Evolutionary conservation across 1,139 yeast genomes (phyloP).

Genomic region (Protomyces inundatus): DNA sequence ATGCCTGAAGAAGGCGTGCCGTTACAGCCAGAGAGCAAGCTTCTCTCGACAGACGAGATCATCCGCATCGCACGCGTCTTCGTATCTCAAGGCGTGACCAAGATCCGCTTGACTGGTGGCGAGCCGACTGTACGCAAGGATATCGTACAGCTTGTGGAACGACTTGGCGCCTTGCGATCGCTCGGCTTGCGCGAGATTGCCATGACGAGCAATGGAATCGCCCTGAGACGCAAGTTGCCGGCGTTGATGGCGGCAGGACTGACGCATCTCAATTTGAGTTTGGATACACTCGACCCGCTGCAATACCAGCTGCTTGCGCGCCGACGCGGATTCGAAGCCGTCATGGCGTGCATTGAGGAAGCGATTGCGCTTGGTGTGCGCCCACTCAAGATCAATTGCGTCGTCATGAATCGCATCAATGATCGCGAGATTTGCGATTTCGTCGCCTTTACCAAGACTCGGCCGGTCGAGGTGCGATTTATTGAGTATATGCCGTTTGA

Average conservation of each 20-base stretch:
- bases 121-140: conserved; percentile 52
- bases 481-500: conserved; percentile 55
- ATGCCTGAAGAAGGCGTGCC: conserved; percentile 54
- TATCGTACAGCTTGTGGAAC: conserved; percentile 43
- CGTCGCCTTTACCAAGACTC: conserved; percentile 42
- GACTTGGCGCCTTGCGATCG: conserved; percentile 38
- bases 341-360: conserved; percentile 43
- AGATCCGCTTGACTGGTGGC: conserved; percentile 51
- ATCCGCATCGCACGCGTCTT: conserved; percentile 43
- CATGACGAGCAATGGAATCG: conserved; percentile 49
- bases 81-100: conserved; percentile 47
- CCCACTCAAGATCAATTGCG: conserved; percentile 47
- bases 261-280: conserved; percentile 45
- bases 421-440: conserved; percentile 49
- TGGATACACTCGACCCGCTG: conserved; percentile 49
- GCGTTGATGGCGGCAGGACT: conserved; percentile 43
- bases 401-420: conserved; percentile 47
- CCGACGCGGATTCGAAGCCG: conserved; percentile 46
- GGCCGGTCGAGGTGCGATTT: conserved; percentile 47
- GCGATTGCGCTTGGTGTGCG: conserved; percentile 46
- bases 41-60: conserved; percentile 46
- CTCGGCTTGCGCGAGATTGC: conserved; percentile 46
- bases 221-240: conserved; percentile 46
- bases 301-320: conserved; percentile 48
- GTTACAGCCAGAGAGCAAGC: conserved; percentile 42